A percentile compares a stretch with the other conserved stretches of the same genome.
These are phyloP conservation scores for Candida yuanshanica DNA, from an alignment of 805 yeast genomes.

Conservation along the genomic window DNA sequence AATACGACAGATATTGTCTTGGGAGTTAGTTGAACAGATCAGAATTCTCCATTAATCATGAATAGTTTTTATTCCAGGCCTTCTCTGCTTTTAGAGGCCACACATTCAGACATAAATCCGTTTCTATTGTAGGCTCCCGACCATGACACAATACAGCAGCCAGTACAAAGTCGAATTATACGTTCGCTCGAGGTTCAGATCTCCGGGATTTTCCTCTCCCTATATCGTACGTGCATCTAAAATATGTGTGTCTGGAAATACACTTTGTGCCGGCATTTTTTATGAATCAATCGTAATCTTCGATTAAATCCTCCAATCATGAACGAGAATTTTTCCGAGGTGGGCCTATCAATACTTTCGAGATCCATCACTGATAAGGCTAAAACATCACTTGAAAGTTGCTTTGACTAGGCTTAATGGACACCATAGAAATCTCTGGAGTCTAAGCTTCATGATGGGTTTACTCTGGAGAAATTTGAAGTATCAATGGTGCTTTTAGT, in stretches of 20 bases:
- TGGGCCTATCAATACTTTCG: neutral
- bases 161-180: too few relatives aligned
- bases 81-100: too few relatives aligned
- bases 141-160: too few relatives aligned
- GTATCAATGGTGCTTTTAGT: too few relatives aligned
- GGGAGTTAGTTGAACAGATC: neutral
- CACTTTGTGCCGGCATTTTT: neutral
- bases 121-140: too few relatives aligned
- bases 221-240: too few relatives aligned
- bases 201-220: too few relatives aligned
- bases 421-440: neutral
- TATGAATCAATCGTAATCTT: neutral
- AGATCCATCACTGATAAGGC: neutral
- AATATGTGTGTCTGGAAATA: too few relatives aligned
- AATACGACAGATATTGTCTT: conserved; percentile 22
- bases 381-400: neutral
- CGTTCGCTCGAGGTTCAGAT: too few relatives aligned
- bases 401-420: neutral
- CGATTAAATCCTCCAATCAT: neutral
- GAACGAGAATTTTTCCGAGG: neutral
- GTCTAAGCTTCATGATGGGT: neutral
- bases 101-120: too few relatives aligned
- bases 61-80: neutral
- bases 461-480: neutral
- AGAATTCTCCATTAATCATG: neutral